Percentiles rank a stretch among this genome's conserved stretches.
phyloP scores from a whole-genome alignment of 441 rosid genomes.

The Erodium moschatum region DNA sequence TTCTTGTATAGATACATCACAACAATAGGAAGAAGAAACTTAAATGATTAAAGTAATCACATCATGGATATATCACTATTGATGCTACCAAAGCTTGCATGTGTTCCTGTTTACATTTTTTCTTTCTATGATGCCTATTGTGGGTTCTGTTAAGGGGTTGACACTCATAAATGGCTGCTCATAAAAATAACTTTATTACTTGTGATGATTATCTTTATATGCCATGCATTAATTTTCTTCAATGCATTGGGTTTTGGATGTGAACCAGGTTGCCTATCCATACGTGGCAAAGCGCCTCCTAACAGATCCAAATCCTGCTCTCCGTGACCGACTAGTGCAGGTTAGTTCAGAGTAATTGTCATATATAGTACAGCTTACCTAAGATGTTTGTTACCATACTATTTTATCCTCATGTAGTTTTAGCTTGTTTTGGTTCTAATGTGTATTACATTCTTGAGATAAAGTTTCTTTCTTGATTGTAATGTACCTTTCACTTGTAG shows the following conservation, averaged over 20 bases:
- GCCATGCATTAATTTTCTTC: background rate
- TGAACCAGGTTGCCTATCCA: conserved; percentile 83
- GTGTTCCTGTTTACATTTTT: background rate
- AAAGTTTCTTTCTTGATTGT: background rate
- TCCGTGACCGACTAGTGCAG: conserved; percentile 88
- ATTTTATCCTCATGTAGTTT: background rate
- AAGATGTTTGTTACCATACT: background rate
- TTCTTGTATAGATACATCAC: background rate
- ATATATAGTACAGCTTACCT: background rate
- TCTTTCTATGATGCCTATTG: background rate
- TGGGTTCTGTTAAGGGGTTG: background rate
- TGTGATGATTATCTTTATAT: conserved; percentile 3
- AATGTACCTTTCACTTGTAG: background rate
- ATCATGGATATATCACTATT: background rate
- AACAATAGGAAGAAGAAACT: background rate
- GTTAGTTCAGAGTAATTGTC: conserved; percentile 28
- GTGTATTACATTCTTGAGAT: background rate
- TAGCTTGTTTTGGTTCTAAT: background rate
- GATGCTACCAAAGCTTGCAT: background rate
- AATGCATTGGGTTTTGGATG: conserved; percentile 14
- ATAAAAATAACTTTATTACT: no score
- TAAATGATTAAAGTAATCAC: background rate
- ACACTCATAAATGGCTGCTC: background rate
- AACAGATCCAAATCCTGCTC: conserved; percentile 93
- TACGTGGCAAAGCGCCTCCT: conserved; percentile 88